Conservation (phyloP, 768 basidiomycete species). For the Solioccasus polychromus region DNA sequence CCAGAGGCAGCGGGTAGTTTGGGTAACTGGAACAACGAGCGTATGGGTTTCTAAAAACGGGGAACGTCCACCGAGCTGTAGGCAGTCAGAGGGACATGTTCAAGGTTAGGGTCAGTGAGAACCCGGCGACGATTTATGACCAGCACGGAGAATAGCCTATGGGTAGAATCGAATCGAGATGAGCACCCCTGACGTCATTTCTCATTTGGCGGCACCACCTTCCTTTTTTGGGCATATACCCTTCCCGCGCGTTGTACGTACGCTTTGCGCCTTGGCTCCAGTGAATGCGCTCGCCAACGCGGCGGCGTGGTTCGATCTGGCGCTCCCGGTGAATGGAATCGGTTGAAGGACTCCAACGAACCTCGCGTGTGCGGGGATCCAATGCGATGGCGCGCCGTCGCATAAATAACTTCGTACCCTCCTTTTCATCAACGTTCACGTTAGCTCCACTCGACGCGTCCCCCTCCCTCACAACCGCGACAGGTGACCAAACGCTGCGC, state of each 20-base stretch:
- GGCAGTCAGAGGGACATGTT: slow-evolving; percentile 4
- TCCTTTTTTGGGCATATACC: slow-evolving; percentile 8
- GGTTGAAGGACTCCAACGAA: background rate
- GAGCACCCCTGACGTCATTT: slow-evolving; percentile 26
- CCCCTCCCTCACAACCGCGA: no score
- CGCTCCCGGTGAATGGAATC: background rate
- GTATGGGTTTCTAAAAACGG: no score
- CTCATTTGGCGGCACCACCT: slow-evolving; percentile 7
- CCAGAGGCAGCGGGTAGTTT: no score
- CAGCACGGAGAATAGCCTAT: no score
- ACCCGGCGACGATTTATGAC: slow-evolving; percentile 3
- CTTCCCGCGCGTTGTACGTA: no score
- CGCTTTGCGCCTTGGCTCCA: no score
- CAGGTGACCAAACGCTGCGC: no score
- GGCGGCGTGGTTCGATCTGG: background rate
- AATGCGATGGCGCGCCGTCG: background rate
- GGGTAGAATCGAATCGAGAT: no score
- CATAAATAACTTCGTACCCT: slow-evolving; percentile 6
- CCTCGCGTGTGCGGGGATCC: background rate
- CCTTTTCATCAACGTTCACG: background rate
- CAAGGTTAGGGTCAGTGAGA: background rate
- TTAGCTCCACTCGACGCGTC: background rate
- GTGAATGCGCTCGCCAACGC: background rate
- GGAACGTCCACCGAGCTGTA: background rate
- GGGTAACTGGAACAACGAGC: background rate